phyloP scores from a whole-genome alignment of 2,329 filamentous ascomycete genomes.

The Aspergillus neotritici region DNA sequence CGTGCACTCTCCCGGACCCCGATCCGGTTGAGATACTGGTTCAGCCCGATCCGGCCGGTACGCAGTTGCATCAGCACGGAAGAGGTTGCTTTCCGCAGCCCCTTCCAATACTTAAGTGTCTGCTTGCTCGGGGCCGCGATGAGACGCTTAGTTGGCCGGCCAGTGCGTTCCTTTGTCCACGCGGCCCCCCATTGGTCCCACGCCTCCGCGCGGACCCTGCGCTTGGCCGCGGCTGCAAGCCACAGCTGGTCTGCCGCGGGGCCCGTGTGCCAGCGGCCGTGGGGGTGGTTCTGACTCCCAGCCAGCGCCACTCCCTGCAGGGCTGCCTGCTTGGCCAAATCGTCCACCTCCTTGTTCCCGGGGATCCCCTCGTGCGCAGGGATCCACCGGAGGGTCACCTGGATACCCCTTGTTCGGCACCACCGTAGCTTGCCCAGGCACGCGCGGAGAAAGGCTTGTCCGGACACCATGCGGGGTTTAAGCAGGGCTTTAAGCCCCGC shows the following conservation, averaged over 20 bases:
- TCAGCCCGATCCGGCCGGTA: background rate
- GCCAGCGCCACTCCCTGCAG: background rate
- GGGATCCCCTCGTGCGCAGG: background rate
- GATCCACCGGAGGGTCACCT: background rate
- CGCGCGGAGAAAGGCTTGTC: background rate
- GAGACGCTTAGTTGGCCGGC: background rate
- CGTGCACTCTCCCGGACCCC: background rate
- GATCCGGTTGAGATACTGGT: background rate
- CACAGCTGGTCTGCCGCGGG: background rate
- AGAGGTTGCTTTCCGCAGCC: slow-evolving; percentile 1
- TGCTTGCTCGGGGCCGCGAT: slow-evolving; percentile 1
- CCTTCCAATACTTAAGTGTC: background rate
- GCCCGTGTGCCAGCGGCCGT: too few species aligned
- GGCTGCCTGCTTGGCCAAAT: background rate
- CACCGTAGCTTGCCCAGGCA: background rate
- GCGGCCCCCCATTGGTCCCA: slow-evolving; percentile 2
- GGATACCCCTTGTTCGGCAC: background rate
- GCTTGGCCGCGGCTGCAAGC: slow-evolving; percentile 5
- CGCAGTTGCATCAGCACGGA: slow-evolving; percentile 5
- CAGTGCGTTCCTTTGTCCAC: slow-evolving; percentile 1
- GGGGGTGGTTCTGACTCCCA: too few species aligned
- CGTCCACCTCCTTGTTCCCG: background rate
- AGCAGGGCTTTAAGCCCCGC: background rate
- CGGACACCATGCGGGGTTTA: background rate
- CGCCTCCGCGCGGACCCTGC: slow-evolving; percentile 2